Evolutionary conservation across 352 stramenopile species (phyloP).

Genomic region (Albugo candida): DNA sequence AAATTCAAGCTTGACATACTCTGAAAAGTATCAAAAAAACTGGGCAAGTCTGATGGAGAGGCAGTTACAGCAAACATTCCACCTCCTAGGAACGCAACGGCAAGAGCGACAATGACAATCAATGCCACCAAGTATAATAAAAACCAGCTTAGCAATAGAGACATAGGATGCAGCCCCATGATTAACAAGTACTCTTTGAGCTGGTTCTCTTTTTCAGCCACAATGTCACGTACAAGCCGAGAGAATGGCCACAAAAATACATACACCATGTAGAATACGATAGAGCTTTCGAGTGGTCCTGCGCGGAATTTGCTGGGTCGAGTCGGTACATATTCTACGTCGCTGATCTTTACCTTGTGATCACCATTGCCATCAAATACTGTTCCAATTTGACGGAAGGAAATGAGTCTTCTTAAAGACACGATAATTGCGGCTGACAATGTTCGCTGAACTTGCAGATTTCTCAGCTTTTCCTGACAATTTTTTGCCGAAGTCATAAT

Average conservation of each 20-base stretch:
- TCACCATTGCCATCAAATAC: too few species aligned
- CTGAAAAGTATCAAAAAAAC: background rate
- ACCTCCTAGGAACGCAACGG: conserved; percentile 27
- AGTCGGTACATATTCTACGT: conserved; percentile 16
- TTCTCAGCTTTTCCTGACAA: too few species aligned
- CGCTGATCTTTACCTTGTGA: too few species aligned
- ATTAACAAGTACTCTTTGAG: conserved; percentile 82
- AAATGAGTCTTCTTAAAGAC: too few species aligned
- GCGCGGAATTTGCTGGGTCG: conserved; percentile 21
- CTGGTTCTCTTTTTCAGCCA: conserved; percentile 81
- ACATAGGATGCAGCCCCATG: conserved; percentile 60
- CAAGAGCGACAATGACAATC: conserved; percentile 23
- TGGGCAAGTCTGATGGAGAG: too few species aligned
- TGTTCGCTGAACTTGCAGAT: too few species aligned
- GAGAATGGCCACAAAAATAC: conserved; percentile 77
- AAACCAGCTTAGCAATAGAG: conserved; percentile 59
- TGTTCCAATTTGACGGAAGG: too few species aligned
- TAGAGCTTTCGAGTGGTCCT: conserved; percentile 32
- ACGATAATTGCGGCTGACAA: too few species aligned
- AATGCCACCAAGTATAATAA: conserved; percentile 58
- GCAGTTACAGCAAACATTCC: conserved; percentile 34
- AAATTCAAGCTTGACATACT: conserved; percentile 23
- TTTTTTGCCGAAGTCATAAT: too few species aligned
- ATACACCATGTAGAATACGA: conserved; percentile 54
- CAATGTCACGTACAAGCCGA: conserved; percentile 65